Evolutionary conservation across 1,284 basidiomycete genomes (phyloP), one percentile per base, ranked within the genome.

Genomic region (Moesziomyces sp.): DNA sequence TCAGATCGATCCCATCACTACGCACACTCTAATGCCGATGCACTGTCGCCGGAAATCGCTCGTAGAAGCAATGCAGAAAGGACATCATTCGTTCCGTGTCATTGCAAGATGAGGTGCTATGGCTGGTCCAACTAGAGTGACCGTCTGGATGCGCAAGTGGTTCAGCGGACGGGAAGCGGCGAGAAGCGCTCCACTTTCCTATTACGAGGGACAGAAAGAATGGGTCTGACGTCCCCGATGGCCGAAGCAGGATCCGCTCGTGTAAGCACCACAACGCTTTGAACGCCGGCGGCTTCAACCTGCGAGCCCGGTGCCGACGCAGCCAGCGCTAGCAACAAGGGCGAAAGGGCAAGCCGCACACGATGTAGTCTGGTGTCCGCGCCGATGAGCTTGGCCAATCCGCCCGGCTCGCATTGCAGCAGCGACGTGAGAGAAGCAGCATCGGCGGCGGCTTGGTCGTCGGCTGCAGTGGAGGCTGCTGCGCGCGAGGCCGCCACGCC

Each of bases 221-320:
- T 59, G 5, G 66, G 53, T 26, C 43, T 46, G 18, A 69, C 60
- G 6, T 47, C 43, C 13, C 55, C 59, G 5, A 45, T 21, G 1
- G 65, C 59, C n/a, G 65, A 62, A 19, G 57, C 60, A 24, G 66
- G 66, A 16, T 69, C 66, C 13, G 66, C 56, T 9, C 55, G 59
- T 18, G 60, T 18, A 4, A 69, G 28, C 9, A 54, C 48, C 46
- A 35, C 44, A 21, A 11, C 42, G 13, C 38, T 28, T 23, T 18
- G 48, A 21, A 48, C 8, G 35, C 34, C 19, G 11, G n/a, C 44
- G 10, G 30, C 34, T 5, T 19, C 46, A n/a, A 9, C 19, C 11
- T 23, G 30, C 19, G 43, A 34, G 7, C 42, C 56, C 14, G 51
- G 21, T 14, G 66, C 66, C 19, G 55, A 58, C 2, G 45, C 47